phyloP scores from a whole-genome alignment of 2,329 filamentous ascomycete genomes.

The Colletotrichum liaoningense region DNA sequence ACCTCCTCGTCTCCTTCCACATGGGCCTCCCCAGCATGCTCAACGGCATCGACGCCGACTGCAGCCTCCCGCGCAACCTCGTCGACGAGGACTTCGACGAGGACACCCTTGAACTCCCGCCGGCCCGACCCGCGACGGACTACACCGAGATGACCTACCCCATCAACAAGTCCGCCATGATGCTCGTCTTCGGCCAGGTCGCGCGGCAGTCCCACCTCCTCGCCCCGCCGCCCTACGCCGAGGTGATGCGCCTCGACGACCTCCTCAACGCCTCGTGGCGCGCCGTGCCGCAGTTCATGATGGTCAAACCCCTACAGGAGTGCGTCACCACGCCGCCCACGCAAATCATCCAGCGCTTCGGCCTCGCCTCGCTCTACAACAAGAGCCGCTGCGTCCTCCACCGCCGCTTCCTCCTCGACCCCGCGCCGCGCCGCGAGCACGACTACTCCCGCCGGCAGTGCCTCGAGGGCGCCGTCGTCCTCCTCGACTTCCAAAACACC shows the following conservation, averaged over 20 bases:
- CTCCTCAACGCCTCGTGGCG: slow-evolving; percentile 58
- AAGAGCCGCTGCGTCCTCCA: slow-evolving; percentile 68
- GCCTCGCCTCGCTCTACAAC: slow-evolving; percentile 62
- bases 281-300: slow-evolving; percentile 60
- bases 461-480: slow-evolving; percentile 58
- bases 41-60: slow-evolving; percentile 72
- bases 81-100: slow-evolving; percentile 74
- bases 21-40: slow-evolving; percentile 76
- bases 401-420: slow-evolving; percentile 62
- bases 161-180: slow-evolving; percentile 61
- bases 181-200: slow-evolving; percentile 61
- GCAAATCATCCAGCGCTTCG: slow-evolving; percentile 64
- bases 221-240: slow-evolving; percentile 57
- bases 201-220: slow-evolving; percentile 62
- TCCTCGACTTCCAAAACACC: slow-evolving; percentile 60
- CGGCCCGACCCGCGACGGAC: slow-evolving; percentile 66
- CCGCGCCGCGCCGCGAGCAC: slow-evolving; percentile 55
- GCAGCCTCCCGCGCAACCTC: slow-evolving; percentile 69
- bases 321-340: slow-evolving; percentile 60
- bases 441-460: slow-evolving; percentile 64
- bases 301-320: slow-evolving; percentile 58
- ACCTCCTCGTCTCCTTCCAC: slow-evolving; percentile 74
- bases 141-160: slow-evolving; percentile 69
- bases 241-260: slow-evolving; percentile 61
- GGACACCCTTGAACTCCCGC: slow-evolving; percentile 64